Conservation (phyloP, 2,329 filamentous ascomycete genomes). For the Neopestalotiopsis rosae region DNA sequence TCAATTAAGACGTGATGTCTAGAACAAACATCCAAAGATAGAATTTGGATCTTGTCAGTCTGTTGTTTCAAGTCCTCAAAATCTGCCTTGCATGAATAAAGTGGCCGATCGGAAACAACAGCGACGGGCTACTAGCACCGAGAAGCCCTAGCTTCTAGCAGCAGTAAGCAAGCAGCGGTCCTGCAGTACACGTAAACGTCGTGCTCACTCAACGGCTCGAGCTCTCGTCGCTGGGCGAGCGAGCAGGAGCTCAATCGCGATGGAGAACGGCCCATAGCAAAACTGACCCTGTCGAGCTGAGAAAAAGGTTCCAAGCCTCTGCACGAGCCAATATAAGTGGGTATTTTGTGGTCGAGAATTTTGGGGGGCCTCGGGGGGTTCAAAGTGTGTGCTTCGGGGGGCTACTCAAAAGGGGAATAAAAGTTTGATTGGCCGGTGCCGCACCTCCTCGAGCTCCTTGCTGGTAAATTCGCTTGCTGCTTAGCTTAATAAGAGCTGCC, state of each 20-base stretch:
- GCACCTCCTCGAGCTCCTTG: neutral
- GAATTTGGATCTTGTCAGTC: constrained; percentile 6
- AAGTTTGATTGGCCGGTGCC: constrained; percentile 16
- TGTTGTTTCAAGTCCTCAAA: constrained; percentile 12
- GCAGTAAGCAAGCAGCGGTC: too few relatives aligned
- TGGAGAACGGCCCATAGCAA: neutral
- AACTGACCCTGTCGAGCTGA: constrained; percentile 17
- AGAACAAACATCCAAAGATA: constrained; percentile 2
- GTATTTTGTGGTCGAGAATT: neutral
- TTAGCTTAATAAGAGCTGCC: neutral
- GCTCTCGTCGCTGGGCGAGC: constrained; percentile 10
- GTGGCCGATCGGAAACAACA: constrained; percentile 8
- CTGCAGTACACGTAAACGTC: neutral
- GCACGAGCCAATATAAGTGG: constrained; percentile 11
- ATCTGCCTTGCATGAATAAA: constrained; percentile 15
- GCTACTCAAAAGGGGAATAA: constrained; percentile 2
- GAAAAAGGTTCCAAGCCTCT: constrained; percentile 15
- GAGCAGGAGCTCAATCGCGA: neutral
- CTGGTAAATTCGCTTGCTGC: neutral
- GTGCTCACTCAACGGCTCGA: constrained; percentile 7
- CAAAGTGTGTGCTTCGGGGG: neutral
- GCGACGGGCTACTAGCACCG: neutral
- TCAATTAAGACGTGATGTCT: neutral
- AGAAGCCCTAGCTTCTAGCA: neutral
- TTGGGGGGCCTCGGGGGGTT: neutral